A percentile compares a stretch with the other conserved stretches of the same genome.
phyloP scores from a whole-genome alignment of 768 basidiomycete genomes.

The Lyophyllum shimeji region DNA sequence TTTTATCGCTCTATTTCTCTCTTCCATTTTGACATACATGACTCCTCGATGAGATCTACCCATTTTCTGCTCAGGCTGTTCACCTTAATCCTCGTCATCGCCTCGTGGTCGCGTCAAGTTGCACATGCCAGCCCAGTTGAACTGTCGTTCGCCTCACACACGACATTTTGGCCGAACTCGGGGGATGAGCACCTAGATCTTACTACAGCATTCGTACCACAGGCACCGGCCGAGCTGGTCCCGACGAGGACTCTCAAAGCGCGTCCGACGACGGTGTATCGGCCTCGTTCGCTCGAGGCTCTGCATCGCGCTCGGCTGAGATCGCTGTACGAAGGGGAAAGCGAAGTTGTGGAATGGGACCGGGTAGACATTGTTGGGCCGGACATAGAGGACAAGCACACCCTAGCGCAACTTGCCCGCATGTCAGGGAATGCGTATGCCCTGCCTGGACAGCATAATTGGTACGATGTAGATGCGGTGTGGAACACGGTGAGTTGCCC shows the following conservation, averaged over 20 bases:
- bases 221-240: background rate
- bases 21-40: slow-evolving; percentile 11
- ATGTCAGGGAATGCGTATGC: slow-evolving; percentile 93
- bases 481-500: slow-evolving; percentile 60
- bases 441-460: slow-evolving; percentile 63
- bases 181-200: slow-evolving; percentile 4
- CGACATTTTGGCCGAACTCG: slow-evolving; percentile 10
- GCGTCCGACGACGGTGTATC: slow-evolving; percentile 56
- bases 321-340: slow-evolving; percentile 49
- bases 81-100: background rate
- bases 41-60: slow-evolving; percentile 11
- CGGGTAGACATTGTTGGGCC: slow-evolving; percentile 66
- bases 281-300: slow-evolving; percentile 51
- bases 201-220: slow-evolving; percentile 1
- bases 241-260: slow-evolving; percentile 36
- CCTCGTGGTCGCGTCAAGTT: background rate
- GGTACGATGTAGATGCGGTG: slow-evolving; percentile 76
- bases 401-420: slow-evolving; percentile 77
- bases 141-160: slow-evolving; percentile 15
- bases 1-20: background rate
- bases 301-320: slow-evolving; percentile 52
- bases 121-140: background rate
- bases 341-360: slow-evolving; percentile 67
- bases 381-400: slow-evolving; percentile 76
- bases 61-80: background rate